A percentile compares a stretch with the other conserved stretches of the same genome.
Conservation (phyloP, 768 basidiomycete species). For the Tylopilus sp. region DNA sequence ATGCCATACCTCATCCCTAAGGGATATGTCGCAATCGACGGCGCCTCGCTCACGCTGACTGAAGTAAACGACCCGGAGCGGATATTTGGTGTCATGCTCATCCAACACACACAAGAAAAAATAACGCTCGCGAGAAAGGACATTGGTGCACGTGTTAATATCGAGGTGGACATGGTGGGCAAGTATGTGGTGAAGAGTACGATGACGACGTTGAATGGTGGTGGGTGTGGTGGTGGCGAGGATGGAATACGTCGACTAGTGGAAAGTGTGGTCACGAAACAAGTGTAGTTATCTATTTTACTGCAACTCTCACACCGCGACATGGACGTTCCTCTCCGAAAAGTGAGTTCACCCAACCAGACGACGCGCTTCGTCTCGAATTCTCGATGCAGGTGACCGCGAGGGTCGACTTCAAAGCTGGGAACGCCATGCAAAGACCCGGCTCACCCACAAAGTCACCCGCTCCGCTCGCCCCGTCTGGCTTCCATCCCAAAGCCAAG, state of each 20-base stretch:
- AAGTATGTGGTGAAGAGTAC: conserved; percentile 91
- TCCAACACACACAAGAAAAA: conserved; percentile 88
- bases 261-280: conserved; percentile 36
- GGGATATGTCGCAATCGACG: conserved; percentile 93
- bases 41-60: conserved; percentile 89
- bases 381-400: conserved; percentile 46
- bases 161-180: conserved; percentile 94
- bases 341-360: conserved; percentile 33
- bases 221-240: conserved; percentile 50
- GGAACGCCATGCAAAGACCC: conserved; percentile 39
- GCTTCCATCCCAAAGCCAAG: conserved; percentile 54
- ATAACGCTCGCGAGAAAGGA: conserved; percentile 75
- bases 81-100: conserved; percentile 90
- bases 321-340: conserved; percentile 43
- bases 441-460: conserved; percentile 44
- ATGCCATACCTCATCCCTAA: conserved; percentile 87
- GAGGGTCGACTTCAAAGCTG: conserved; percentile 42
- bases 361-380: conserved; percentile 11
- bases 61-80: conserved; percentile 59
- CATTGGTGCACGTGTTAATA: conserved; percentile 81
- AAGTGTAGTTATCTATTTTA: not conserved
- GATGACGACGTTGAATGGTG: conserved; percentile 56
- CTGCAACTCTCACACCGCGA: not conserved
- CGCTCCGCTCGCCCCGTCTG: conserved; percentile 25
- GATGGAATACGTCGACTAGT: conserved; percentile 47